phyloP scores from a whole-genome alignment of 306 rosid genomes.

The Fagus sylvatica region DNA sequence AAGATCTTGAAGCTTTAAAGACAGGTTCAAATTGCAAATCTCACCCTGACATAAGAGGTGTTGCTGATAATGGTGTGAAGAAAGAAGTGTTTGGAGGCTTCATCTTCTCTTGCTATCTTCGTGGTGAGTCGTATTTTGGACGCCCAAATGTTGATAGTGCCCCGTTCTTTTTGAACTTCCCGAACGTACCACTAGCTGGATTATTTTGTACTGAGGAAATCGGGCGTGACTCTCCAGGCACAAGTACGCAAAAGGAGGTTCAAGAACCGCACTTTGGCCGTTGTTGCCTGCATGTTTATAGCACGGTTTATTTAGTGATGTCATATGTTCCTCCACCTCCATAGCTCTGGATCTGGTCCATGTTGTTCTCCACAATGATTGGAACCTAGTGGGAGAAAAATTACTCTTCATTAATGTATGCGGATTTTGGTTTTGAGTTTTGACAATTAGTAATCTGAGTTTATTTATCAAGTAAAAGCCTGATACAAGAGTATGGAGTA shows the following conservation, averaged over 20 bases:
- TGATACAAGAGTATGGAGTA: too few species aligned
- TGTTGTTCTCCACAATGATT: too few species aligned
- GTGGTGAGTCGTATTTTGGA: conserved; percentile 29
- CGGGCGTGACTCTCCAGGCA: conserved; percentile 12
- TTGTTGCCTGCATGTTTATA: conserved; percentile 27
- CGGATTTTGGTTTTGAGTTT: too few species aligned
- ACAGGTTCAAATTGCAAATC: background rate
- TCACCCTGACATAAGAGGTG: background rate
- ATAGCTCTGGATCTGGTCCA: too few species aligned
- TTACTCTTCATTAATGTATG: too few species aligned
- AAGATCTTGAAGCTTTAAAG: conserved; percentile 11
- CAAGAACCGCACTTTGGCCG: conserved; percentile 1
- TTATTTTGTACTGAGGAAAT: conserved; percentile 31
- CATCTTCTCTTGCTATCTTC: conserved; percentile 24
- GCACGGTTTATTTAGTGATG: conserved; percentile 39
- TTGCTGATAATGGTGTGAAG: background rate
- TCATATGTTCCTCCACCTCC: conserved; percentile 16
- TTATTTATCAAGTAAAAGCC: too few species aligned
- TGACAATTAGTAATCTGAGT: too few species aligned
- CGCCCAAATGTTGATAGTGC: conserved; percentile 2
- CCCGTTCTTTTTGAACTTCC: conserved; percentile 13
- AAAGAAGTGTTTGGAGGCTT: conserved; percentile 34
- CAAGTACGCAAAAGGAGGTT: background rate
- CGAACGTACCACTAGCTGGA: conserved; percentile 22
- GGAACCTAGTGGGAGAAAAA: too few species aligned